A percentile compares a stretch with the other conserved stretches of the same genome.
phyloP scores from a whole-genome alignment of 2,329 filamentous ascomycete species.

The Waltergamsia citrina region DNA sequence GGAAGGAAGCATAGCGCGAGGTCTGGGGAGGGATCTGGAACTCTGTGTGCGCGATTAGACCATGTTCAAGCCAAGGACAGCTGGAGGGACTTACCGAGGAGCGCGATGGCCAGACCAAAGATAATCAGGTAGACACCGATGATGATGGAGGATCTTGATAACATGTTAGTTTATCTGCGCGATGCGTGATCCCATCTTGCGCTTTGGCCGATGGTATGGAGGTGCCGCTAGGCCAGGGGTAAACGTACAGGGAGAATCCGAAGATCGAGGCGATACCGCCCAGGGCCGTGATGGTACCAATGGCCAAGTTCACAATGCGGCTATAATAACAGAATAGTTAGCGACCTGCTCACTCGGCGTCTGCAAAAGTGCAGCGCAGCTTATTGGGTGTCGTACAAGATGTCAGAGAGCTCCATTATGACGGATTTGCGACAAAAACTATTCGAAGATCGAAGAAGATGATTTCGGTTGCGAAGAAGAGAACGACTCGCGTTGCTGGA shows the following conservation, averaged over 20 bases:
- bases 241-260: conserved; percentile 48
- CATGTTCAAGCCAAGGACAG: too few relatives aligned
- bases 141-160: conserved; percentile 44
- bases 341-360: conserved; percentile 8
- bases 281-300: conserved; percentile 78
- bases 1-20: conserved; percentile 89
- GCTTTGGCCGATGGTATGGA: too few relatives aligned
- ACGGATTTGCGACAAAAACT: conserved; percentile 4
- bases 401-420: conserved; percentile 84
- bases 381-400: conserved; percentile 58
- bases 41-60: conserved; percentile 50
- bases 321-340: conserved; percentile 39
- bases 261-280: conserved; percentile 74
- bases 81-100: conserved; percentile 46
- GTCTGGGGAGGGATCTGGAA: conserved; percentile 93
- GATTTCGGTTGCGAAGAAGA: neutral
- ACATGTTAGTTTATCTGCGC: neutral
- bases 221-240: too few relatives aligned
- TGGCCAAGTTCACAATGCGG: conserved; percentile 86
- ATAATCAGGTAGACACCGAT: conserved; percentile 81
- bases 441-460: neutral
- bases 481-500: neutral
- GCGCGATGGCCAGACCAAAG: conserved; percentile 72
- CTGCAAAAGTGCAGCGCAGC: neutral
- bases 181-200: too few relatives aligned